Evolutionary conservation across 2,329 filamentous ascomycete genomes (phyloP).

Genomic region (Fusarium mundagurra): DNA sequence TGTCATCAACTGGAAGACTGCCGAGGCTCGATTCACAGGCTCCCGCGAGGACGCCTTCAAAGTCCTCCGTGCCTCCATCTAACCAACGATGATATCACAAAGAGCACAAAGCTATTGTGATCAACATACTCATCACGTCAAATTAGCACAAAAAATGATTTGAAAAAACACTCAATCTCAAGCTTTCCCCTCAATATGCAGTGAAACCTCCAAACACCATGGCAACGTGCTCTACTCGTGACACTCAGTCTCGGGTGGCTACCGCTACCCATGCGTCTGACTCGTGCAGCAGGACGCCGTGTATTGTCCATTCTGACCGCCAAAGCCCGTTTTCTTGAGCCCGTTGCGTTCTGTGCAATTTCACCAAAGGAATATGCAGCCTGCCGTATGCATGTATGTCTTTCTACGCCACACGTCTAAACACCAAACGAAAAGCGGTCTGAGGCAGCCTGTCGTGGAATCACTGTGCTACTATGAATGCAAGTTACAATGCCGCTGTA

Average conservation of each 20-base stretch:
- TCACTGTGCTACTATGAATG: not conserved
- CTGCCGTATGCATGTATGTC: slow-evolving; percentile 21
- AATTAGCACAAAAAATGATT: not conserved
- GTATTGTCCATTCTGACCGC: slow-evolving; percentile 17
- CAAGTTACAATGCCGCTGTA: not conserved
- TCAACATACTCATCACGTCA: not conserved
- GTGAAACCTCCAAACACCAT: not conserved
- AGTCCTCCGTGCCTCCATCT: slow-evolving; percentile 55
- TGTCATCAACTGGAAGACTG: slow-evolving; percentile 80
- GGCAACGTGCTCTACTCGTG: slow-evolving; percentile 33
- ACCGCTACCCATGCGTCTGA: slow-evolving; percentile 21
- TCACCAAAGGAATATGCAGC: slow-evolving; percentile 8
- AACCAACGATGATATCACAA: not conserved
- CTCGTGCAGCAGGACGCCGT: slow-evolving; percentile 24
- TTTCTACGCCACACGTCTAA: slow-evolving; percentile 9
- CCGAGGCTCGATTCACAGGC: slow-evolving; percentile 69
- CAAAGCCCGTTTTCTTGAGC: not conserved
- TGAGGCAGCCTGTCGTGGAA: not conserved
- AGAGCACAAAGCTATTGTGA: not conserved
- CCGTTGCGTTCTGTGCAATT: not conserved
- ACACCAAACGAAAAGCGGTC: not conserved
- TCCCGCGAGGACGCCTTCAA: slow-evolving; percentile 58
- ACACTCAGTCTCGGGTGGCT: slow-evolving; percentile 38
- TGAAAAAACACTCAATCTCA: not conserved
- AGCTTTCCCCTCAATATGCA: not conserved